phyloP scores from a whole-genome alignment of 768 basidiomycete species.

The Termitomyces heimii region DNA sequence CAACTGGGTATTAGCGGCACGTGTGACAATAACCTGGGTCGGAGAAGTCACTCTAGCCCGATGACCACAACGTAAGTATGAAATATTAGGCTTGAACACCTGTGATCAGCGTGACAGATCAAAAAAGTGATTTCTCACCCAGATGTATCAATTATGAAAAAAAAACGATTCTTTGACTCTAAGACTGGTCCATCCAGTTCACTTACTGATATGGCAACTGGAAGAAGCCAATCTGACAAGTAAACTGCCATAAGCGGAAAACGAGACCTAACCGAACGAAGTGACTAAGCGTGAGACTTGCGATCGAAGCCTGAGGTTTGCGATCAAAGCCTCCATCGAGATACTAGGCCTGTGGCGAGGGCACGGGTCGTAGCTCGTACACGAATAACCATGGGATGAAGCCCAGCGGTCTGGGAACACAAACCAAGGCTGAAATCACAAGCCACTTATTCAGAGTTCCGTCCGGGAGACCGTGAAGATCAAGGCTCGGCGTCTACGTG shows the following conservation, averaged over 20 bases:
- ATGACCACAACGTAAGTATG: not conserved
- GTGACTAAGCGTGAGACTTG: too few species aligned
- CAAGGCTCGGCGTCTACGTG: not conserved
- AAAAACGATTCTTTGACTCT: not conserved
- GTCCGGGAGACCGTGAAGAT: not conserved
- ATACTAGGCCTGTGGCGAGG: too few species aligned
- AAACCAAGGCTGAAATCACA: conserved; percentile 4
- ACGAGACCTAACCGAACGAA: not conserved
- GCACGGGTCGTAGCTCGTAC: too few species aligned
- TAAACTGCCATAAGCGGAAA: not conserved
- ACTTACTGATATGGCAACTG: not conserved
- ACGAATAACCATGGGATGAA: not conserved
- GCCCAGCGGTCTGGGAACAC: not conserved
- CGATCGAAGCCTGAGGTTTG: too few species aligned
- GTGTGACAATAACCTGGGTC: not conserved
- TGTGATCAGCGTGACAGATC: not conserved
- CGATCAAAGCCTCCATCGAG: too few species aligned
- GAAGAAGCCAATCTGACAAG: not conserved
- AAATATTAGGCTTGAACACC: not conserved
- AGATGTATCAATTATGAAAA: not conserved
- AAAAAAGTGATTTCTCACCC: not conserved
- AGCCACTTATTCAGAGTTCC: not conserved
- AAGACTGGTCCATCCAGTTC: not conserved
- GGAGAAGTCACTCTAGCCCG: not conserved
- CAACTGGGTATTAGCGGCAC: not conserved